These are phyloP conservation scores for Carex parvula DNA, from an alignment of 176 grass and related monocot genomes.

Conservation along the genomic window DNA sequence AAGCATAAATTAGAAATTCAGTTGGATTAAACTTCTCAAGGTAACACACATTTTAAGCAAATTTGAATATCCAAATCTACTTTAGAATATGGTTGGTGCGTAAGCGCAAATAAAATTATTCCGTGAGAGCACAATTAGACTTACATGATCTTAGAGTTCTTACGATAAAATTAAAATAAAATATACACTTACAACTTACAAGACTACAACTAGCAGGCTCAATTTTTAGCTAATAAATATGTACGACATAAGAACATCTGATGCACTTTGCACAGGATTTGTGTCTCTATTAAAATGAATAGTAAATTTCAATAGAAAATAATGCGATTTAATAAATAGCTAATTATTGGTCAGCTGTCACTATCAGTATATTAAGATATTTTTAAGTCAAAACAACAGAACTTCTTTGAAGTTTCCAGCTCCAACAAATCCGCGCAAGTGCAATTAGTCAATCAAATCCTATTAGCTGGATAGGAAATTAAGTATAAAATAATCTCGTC, in stretches of 20 bases:
- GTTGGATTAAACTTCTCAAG: not conserved
- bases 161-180: not conserved
- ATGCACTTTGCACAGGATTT: slow-evolving; percentile 16
- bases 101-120: not conserved
- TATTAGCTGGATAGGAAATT: not conserved
- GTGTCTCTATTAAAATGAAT: not conserved
- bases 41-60: not conserved
- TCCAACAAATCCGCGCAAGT: not conserved
- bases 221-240: not conserved
- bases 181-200: too few relatives aligned
- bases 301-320: not conserved
- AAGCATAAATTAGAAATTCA: not conserved
- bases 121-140: not conserved
- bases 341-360: slow-evolving; percentile 13
- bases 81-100: not conserved
- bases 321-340: not conserved
- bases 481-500: not conserved
- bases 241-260: not conserved
- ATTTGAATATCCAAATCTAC: not conserved
- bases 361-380: not conserved
- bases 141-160: not conserved
- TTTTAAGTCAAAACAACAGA: not conserved
- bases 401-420: not conserved
- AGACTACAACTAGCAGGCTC: not conserved
- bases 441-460: not conserved